A percentile compares a stretch with the other conserved stretches of the same genome.
phyloP scores from a whole-genome alignment of 768 basidiomycete species.

The Panellus pusillus region DNA sequence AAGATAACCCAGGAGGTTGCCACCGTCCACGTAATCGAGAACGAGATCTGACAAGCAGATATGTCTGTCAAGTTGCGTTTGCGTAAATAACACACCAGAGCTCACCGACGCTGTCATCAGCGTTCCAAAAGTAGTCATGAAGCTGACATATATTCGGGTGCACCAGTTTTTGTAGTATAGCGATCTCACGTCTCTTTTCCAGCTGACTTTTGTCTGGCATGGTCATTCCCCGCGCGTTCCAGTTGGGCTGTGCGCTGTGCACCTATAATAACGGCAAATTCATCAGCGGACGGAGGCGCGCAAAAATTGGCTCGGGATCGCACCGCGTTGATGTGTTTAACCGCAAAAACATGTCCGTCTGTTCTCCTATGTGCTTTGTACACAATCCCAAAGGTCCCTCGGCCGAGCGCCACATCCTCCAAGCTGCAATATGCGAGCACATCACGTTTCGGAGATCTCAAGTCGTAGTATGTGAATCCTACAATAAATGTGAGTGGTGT shows the following conservation, averaged over 20 bases:
- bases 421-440: slow-evolving; percentile 67
- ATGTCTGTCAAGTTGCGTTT: slow-evolving; percentile 11
- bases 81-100: slow-evolving; percentile 8
- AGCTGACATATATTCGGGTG: slow-evolving; percentile 85
- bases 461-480: slow-evolving; percentile 76
- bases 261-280: slow-evolving; percentile 38
- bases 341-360: slow-evolving; percentile 75
- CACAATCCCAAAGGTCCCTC: slow-evolving; percentile 88
- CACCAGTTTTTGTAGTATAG: slow-evolving; percentile 71
- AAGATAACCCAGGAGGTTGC: slow-evolving; percentile 76
- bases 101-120: slow-evolving; percentile 59
- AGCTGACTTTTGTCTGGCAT: not conserved
- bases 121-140: slow-evolving; percentile 73
- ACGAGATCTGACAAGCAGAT: slow-evolving; percentile 59
- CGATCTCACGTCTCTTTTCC: slow-evolving; percentile 39
- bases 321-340: slow-evolving; percentile 78
- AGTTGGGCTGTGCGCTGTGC: not conserved
- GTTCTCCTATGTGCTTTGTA: slow-evolving; percentile 72
- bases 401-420: slow-evolving; percentile 64
- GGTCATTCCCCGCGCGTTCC: not conserved
- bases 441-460: slow-evolving; percentile 50
- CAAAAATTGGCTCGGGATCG: slow-evolving; percentile 26
- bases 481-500: not conserved
- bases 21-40: slow-evolving; percentile 83
- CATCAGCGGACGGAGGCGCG: slow-evolving; percentile 21